These are phyloP conservation scores for Symbiodinium pilosum DNA, from an alignment of 73 alveolate species.

Conservation along the genomic window DNA sequence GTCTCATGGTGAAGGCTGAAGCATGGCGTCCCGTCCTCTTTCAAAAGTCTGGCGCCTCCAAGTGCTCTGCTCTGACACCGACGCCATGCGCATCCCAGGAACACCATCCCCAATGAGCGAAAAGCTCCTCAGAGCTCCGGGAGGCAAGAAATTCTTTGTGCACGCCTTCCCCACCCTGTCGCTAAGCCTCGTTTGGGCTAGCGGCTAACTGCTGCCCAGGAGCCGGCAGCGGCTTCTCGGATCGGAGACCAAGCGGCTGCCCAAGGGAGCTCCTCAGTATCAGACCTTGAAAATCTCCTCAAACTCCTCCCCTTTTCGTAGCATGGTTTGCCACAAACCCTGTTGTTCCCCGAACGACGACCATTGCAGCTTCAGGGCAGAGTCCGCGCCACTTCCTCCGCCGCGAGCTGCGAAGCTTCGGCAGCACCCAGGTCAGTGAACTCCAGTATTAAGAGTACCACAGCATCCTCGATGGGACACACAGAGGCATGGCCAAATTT, in stretches of 20 bases:
- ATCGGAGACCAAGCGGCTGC: not conserved
- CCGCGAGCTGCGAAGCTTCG: not conserved
- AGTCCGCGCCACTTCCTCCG: not conserved
- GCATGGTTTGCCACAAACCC: too few species aligned
- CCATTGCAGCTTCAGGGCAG: not conserved
- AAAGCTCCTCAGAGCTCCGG: not conserved
- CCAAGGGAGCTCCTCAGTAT: not conserved
- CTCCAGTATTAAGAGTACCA: not conserved
- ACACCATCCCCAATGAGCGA: conserved; percentile 93
- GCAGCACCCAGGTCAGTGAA: not conserved
- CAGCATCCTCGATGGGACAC: not conserved
- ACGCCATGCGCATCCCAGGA: conserved; percentile 86
- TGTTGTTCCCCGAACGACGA: too few species aligned
- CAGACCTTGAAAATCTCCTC: not conserved
- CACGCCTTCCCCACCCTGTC: too few species aligned
- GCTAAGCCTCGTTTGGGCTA: too few species aligned
- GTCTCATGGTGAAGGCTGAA: not conserved
- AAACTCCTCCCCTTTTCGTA: not conserved
- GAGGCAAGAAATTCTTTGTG: too few species aligned
- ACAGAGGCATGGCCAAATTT: too few species aligned
- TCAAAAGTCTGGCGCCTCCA: too few species aligned
- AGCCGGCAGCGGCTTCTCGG: not conserved
- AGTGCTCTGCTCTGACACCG: not conserved
- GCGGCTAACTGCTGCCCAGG: not conserved
- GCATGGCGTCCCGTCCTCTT: too few species aligned